Conservation (phyloP, 2,329 filamentous ascomycete genomes). For the Triangularia setosa region DNA sequence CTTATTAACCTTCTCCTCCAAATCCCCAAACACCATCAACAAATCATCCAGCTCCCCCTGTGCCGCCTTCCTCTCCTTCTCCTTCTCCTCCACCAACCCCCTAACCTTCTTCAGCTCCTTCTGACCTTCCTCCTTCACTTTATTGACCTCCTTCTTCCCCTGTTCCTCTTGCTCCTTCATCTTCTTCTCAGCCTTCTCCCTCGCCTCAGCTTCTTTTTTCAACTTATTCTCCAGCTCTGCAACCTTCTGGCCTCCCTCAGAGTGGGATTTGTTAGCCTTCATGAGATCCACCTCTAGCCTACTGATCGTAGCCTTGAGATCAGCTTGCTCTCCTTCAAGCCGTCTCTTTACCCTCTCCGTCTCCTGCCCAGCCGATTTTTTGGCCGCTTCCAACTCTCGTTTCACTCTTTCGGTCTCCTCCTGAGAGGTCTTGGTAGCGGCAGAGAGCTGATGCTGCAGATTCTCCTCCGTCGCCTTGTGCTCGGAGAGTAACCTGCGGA, state of each 20-base stretch:
- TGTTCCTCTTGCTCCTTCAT: slow-evolving; percentile 24
- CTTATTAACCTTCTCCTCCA: slow-evolving; percentile 70
- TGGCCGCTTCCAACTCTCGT: slow-evolving; percentile 37
- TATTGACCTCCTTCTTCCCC: slow-evolving; percentile 17
- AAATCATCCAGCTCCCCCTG: slow-evolving; percentile 78
- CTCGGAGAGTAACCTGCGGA: slow-evolving; percentile 3
- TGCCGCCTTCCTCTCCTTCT: slow-evolving; percentile 57
- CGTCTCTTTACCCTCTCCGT: slow-evolving; percentile 45
- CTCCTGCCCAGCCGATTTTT: slow-evolving; percentile 47
- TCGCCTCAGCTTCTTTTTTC: slow-evolving; percentile 22
- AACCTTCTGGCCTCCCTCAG: slow-evolving; percentile 25
- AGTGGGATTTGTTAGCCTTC: slow-evolving; percentile 59
- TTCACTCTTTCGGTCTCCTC: slow-evolving; percentile 29
- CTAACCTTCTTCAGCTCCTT: slow-evolving; percentile 24
- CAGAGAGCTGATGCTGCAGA: slow-evolving; percentile 28
- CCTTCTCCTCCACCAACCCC: slow-evolving; percentile 44
- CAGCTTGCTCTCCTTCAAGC: slow-evolving; percentile 59
- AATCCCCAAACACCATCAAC: slow-evolving; percentile 73
- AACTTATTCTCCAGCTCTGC: slow-evolving; percentile 32
- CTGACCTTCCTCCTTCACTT: slow-evolving; percentile 18
- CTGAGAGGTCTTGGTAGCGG: slow-evolving; percentile 18
- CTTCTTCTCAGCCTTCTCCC: slow-evolving; percentile 21
- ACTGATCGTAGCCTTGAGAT: slow-evolving; percentile 57
- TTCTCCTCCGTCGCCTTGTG: slow-evolving; percentile 22
- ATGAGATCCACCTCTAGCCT: slow-evolving; percentile 59